A percentile compares a stretch with the other conserved stretches of the same genome.
These are phyloP conservation scores for Mycena belliarum DNA, from an alignment of 768 basidiomycete genomes.

Conservation along the genomic window DNA sequence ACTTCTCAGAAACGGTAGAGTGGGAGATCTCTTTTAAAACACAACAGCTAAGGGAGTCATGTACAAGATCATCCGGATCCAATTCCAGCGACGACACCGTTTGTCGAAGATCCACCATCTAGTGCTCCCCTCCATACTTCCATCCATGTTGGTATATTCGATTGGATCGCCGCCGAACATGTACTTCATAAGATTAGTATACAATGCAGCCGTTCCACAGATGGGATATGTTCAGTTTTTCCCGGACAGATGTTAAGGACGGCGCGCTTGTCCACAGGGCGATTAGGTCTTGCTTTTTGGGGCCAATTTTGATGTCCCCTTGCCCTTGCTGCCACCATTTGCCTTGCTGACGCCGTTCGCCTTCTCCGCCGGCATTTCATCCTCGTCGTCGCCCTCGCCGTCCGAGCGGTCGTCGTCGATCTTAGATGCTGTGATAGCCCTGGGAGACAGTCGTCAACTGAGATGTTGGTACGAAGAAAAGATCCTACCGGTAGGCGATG, in stretches of 20 bases:
- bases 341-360: neutral
- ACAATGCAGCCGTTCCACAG: neutral
- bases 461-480: neutral
- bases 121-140: no score
- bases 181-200: neutral
- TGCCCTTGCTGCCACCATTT: no score
- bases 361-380: conserved; percentile 16
- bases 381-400: conserved; percentile 53
- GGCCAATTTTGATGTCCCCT: neutral
- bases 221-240: neutral
- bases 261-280: neutral
- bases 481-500: conserved; percentile 64
- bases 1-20: no score
- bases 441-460: conserved; percentile 22
- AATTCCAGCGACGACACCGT: no score
- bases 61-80: no score
- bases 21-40: no score
- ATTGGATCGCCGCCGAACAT: neutral
- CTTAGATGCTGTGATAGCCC: conserved; percentile 39
- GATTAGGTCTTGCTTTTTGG: neutral
- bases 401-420: conserved; percentile 67
- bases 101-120: no score
- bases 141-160: neutral
- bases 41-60: no score
- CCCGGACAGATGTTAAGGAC: neutral